Evolutionary conservation across 2,329 filamentous ascomycete species (phyloP), one percentile per base, ranked within the genome.

Genomic region (Cercospora brassicicola): DNA sequence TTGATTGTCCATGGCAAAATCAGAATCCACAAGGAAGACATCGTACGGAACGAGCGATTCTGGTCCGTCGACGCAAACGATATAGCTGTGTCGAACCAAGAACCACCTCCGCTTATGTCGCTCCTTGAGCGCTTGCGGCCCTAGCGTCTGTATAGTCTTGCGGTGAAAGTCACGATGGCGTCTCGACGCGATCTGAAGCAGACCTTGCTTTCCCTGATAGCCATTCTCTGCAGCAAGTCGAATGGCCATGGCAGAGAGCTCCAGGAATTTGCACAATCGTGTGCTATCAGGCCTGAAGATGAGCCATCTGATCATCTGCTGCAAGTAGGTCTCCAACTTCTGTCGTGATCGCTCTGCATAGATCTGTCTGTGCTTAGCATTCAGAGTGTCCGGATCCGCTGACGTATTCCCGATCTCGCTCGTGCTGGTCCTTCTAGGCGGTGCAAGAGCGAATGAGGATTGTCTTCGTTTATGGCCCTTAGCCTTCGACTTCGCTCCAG

Each of bases 31-130:
- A n/a, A 99, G 85, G 79, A 97, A 98, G 23, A 99, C 95, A 80
- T 99, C 96, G 78, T 97, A 97, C 36, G 98, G 96, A 76, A 97
- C 94, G 91, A 98, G 96, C 74, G 96, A 96, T 78, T 98, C 94
- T 0, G 95, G 95, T 0, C 95, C 97, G 78, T 98, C 94, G n/a
- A 98, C 94, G 73, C 94, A 97, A 55, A 97, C 94, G 68, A 99
- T 90, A 76, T 99, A 99, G 82, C 93, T 98, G 80, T 98, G 94
- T 62, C 95, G 87, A n/a, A 99, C 93, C 20, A 98, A 84, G 78
- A 99, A 99, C 95, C 95, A 99, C 79, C 97, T 97, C 18, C 93
- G 92, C 69, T 89, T 91, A 80, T 97, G 94, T 11, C 93, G 88
- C 62, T 89, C 88, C 76, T 93, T 91, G 70, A 97, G 86, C 74